Percentiles rank a stretch among this genome's conserved stretches.
phyloP scores from a whole-genome alignment of 805 yeast species.

The Kodamaea restingae region DNA sequence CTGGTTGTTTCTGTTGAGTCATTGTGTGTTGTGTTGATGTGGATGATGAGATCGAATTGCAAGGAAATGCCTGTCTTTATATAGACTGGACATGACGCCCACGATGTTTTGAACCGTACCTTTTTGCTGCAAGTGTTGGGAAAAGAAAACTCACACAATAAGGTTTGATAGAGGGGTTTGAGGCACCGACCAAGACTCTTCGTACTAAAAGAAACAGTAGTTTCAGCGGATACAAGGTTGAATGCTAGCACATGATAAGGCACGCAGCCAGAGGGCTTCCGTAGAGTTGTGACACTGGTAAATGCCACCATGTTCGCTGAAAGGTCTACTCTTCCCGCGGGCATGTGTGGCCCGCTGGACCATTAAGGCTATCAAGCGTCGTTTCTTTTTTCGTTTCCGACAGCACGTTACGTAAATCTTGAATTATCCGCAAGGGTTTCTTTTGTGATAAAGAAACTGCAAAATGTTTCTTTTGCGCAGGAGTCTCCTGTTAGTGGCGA shows the following conservation, averaged over 20 bases:
- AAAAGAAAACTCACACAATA: background rate
- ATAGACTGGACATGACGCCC: conserved; percentile 1
- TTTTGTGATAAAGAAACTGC: background rate
- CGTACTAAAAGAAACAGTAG: too few relatives aligned
- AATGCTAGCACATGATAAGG: too few relatives aligned
- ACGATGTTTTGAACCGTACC: background rate
- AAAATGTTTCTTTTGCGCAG: background rate
- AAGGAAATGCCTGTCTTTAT: conserved; percentile 2
- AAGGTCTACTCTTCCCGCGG: too few relatives aligned
- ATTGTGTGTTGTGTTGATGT: conserved; percentile 7
- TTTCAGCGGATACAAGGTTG: too few relatives aligned
- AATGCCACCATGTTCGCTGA: too few relatives aligned
- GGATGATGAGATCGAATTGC: background rate
- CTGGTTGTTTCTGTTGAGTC: conserved; percentile 40
- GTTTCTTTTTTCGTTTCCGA: background rate
- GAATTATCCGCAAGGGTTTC: background rate
- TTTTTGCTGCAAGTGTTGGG: background rate
- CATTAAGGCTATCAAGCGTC: background rate
- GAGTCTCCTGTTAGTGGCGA: too few relatives aligned
- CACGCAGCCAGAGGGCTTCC: too few relatives aligned
- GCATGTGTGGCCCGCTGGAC: too few relatives aligned
- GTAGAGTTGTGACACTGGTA: too few relatives aligned
- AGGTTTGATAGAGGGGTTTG: background rate
- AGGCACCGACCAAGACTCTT: background rate
- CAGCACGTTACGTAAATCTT: conserved; percentile 2